Conservation (phyloP, 2,329 filamentous ascomycete genomes). For the Rasamsonia emersonii region DNA sequence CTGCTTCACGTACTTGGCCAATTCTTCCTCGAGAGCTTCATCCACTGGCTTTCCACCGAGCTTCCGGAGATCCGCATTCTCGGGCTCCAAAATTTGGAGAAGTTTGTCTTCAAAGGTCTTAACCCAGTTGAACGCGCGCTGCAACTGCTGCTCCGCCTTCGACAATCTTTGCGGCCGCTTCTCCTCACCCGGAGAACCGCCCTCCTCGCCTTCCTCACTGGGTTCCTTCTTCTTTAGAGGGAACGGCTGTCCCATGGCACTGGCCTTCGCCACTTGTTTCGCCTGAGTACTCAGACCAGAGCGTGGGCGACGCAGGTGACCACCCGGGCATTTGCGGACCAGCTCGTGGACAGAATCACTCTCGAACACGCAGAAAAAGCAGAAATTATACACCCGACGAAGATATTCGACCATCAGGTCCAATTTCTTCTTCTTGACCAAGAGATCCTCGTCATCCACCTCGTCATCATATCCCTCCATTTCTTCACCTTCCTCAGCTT, state of each 20-base stretch:
- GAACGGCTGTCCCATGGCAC: constrained; percentile 72
- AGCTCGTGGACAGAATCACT: constrained; percentile 95
- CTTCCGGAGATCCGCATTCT: constrained; percentile 78
- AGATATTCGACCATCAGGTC: constrained; percentile 95
- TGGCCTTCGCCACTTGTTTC: constrained; percentile 77
- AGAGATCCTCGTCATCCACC: constrained; percentile 77
- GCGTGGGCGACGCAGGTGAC: constrained; percentile 86
- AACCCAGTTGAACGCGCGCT: constrained; percentile 96
- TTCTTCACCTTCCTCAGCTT: constrained; percentile 73
- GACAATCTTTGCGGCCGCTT: constrained; percentile 63
- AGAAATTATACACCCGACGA: constrained; percentile 95
- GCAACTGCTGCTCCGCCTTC: constrained; percentile 84
- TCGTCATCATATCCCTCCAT: constrained; percentile 63
- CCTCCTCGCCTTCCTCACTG: constrained; percentile 54
- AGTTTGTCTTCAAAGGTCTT: constrained; percentile 98
- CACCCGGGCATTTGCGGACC: constrained; percentile 89
- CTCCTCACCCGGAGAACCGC: constrained; percentile 58
- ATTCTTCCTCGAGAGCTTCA: constrained; percentile 77
- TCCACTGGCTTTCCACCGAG: constrained; percentile 81
- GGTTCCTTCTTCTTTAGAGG: constrained; percentile 70
- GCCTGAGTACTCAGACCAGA: constrained; percentile 75
- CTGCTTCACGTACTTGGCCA: constrained; percentile 84
- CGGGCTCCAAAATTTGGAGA: constrained; percentile 82
- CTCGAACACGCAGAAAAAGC: constrained; percentile 99
- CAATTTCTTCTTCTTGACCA: constrained; percentile 92